Conservation (phyloP, 768 basidiomycete species). For the Trametes sanguinea region DNA sequence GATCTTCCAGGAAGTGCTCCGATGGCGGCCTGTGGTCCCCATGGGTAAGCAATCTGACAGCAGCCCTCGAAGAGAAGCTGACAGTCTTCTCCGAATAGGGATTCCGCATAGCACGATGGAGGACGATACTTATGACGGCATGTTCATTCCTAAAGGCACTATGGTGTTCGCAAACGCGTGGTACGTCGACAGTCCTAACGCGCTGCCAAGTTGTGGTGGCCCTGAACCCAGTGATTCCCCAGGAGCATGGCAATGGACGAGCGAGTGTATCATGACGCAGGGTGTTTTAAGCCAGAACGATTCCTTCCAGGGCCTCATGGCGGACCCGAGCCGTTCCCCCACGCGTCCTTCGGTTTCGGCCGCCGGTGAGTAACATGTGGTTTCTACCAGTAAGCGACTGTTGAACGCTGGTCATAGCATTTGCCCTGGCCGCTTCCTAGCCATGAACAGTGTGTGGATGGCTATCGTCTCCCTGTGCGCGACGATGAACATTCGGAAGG, state of each 20-base stretch:
- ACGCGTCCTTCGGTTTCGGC: constrained; percentile 18
- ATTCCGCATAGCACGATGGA: constrained; percentile 26
- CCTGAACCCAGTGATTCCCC: neutral
- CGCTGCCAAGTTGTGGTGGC: too few relatives aligned
- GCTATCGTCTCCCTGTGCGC: constrained; percentile 47
- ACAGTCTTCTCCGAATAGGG: constrained; percentile 6
- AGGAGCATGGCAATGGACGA: constrained; percentile 33
- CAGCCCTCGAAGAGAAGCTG: neutral
- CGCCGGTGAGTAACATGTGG: neutral
- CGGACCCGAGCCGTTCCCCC: constrained; percentile 20
- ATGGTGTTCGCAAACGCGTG: constrained; percentile 28
- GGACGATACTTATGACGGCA: constrained; percentile 31
- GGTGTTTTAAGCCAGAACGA: constrained; percentile 51
- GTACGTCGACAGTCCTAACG: constrained; percentile 5
- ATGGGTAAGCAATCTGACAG: neutral
- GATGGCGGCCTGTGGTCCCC: constrained; percentile 10
- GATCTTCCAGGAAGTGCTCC: constrained; percentile 19
- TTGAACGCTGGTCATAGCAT: constrained; percentile 33
- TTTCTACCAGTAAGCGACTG: too few relatives aligned
- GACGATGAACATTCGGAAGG: constrained; percentile 46
- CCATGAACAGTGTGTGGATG: constrained; percentile 48
- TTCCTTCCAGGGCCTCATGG: constrained; percentile 33
- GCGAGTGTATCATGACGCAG: constrained; percentile 44
- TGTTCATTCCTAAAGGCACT: constrained; percentile 30
- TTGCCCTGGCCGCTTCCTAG: constrained; percentile 57